Evolutionary conservation across 208 protist species (phyloP), one percentile per base, ranked within the genome.

Genomic region (Borovskyia barvae): DNA sequence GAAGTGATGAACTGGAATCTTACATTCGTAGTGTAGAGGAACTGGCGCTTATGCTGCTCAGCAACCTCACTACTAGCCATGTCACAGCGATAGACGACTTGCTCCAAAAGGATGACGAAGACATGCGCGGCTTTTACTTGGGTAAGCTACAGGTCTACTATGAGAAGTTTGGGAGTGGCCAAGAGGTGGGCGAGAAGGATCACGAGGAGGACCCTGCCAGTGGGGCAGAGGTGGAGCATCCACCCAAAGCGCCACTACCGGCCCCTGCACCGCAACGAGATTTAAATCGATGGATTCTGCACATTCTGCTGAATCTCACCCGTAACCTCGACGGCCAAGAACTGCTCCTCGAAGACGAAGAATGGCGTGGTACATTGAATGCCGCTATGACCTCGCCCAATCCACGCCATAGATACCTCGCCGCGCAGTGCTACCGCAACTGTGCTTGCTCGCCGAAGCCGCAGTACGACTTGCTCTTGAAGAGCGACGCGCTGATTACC

Each of bases 31-130:
- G 67, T 11, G 32, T 91, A 26, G 58, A 88, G 72, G 83, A 94
- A 77, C 67, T 94, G 70, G 77, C 82, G 51, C 60, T 94, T 28
- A 94, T 94, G 75, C 72, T 94, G 33, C 72, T 94, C 8, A 94
- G 80, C 67, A 94, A 94, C 60, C 57, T 94, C 9, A 94, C 84
- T 3, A 70, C 84, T 4, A 86, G 71, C 25, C 84, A 94, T 54
- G 72, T 92, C 24, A 61, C 65, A 14, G 87, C 87, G 36, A 65
- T 90, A 0, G 87, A 88, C 25, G 82, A 92, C 25, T 45, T 94
- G 3, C 66, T 94, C 26, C 87, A 92, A 52, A 75, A 72, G 48
- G 72, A 77, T 15, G 87, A 94, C 48, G 87, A 85, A 55, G 87
- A 91, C 50, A 80, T 94, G 60, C 72, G 77, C 12, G 87, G 87